Percentiles rank a stretch among this genome's conserved stretches.
phyloP scores from a whole-genome alignment of 1,284 basidiomycete genomes.

The Boletus semigastroideus region DNA sequence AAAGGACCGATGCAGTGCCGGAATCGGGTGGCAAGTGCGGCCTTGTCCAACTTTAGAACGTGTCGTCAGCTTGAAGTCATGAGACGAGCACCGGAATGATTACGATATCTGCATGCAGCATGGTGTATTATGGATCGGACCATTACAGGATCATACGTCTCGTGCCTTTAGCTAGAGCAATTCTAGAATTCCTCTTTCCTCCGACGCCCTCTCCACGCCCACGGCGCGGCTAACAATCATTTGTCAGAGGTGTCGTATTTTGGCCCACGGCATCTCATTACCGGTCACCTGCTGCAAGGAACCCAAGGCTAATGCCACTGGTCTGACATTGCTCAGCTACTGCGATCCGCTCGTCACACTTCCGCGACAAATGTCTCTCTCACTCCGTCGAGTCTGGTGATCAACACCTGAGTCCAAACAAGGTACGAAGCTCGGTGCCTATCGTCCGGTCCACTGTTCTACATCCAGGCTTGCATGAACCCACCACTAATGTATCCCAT shows the following conservation, averaged over 20 bases:
- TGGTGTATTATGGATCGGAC: neutral
- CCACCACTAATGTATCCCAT: neutral
- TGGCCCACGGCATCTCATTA: neutral
- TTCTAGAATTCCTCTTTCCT: neutral
- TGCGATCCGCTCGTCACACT: neutral
- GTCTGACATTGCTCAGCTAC: neutral
- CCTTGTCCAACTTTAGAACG: slow-evolving; percentile 1
- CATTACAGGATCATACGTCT: neutral
- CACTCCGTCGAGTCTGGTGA: neutral
- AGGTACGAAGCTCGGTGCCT: neutral
- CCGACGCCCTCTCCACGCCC: neutral
- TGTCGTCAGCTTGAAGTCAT: no score
- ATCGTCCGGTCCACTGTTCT: neutral
- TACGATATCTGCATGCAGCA: neutral
- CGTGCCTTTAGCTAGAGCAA: no score
- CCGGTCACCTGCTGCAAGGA: neutral
- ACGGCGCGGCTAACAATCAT: neutral
- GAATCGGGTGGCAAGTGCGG: neutral
- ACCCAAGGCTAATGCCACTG: no score
- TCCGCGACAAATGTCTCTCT: neutral
- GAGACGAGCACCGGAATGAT: neutral
- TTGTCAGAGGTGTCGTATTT: neutral
- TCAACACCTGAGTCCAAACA: neutral
- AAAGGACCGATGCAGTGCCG: neutral
- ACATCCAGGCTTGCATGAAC: neutral